A percentile compares a stretch with the other conserved stretches of the same genome.
Evolutionary conservation across 2,329 filamentous ascomycete species (phyloP).

Genomic region (Nannizzia gypsea): DNA sequence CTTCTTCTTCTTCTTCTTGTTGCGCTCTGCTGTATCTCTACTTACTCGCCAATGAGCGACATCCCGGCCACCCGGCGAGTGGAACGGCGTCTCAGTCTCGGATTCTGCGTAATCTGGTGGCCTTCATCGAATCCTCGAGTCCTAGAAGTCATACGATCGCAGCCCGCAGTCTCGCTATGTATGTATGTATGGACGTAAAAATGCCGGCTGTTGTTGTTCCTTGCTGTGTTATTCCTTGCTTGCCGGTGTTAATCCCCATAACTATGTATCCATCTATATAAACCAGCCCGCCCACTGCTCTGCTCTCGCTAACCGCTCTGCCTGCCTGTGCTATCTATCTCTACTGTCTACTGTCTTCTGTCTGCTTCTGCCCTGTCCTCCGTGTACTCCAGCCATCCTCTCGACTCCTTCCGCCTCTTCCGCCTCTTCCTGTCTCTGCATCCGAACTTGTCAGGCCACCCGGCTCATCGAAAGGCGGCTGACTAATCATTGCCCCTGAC

Average conservation of each 20-base stretch:
- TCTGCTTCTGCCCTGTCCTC: not conserved
- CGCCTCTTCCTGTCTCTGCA: too few relatives aligned
- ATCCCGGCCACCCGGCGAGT: conserved; percentile 2
- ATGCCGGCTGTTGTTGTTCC: not conserved
- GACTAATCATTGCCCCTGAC: not conserved
- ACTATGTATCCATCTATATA: too few relatives aligned
- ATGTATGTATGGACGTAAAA: too few relatives aligned
- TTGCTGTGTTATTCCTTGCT: not conserved
- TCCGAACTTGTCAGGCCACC: not conserved
- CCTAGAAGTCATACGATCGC: not conserved
- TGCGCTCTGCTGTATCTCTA: not conserved
- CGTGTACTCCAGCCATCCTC: not conserved
- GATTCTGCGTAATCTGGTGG: not conserved
- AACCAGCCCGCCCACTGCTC: too few relatives aligned
- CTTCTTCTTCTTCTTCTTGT: not conserved
- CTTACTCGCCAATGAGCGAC: conserved; percentile 12
- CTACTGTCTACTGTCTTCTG: not conserved
- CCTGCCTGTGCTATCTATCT: not conserved
- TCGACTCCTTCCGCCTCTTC: not conserved
- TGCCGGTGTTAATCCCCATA: too few relatives aligned
- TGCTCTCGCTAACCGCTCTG: not conserved
- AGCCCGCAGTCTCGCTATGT: not conserved
- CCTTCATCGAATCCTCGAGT: not conserved
- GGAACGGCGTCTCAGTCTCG: not conserved
- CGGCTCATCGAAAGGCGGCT: not conserved